Conservation (phyloP, 2,329 filamentous ascomycete genomes). For the Phoma sp. region DNA sequence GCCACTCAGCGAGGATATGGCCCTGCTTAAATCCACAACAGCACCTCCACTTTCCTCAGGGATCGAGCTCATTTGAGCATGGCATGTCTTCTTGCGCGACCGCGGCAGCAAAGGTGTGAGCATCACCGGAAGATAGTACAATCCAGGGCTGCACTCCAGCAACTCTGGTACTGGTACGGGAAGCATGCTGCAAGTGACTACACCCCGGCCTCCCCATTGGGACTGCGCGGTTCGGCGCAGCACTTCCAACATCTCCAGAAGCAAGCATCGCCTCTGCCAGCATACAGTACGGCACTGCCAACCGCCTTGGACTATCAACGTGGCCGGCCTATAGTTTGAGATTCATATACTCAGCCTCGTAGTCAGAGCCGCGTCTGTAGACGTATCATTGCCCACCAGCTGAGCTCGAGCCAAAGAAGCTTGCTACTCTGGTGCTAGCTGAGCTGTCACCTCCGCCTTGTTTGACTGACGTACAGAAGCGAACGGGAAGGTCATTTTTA, state of each 20-base stretch:
- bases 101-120: slow-evolving; percentile 23
- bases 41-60: slow-evolving; percentile 9
- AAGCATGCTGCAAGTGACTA: slow-evolving; percentile 12
- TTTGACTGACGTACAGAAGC: slow-evolving; percentile 40
- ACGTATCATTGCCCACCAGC: slow-evolving; percentile 22
- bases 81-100: slow-evolving; percentile 22
- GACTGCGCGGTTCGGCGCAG: slow-evolving; percentile 6
- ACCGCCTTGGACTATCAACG: slow-evolving; percentile 22
- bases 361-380: slow-evolving; percentile 1
- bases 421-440: slow-evolving; percentile 39
- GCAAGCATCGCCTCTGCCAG: slow-evolving; percentile 22
- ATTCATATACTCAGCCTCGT: slow-evolving; percentile 29
- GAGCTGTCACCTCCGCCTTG: slow-evolving; percentile 38
- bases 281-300: slow-evolving; percentile 26
- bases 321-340: slow-evolving; percentile 30
- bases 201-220: neutral
- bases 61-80: slow-evolving; percentile 24
- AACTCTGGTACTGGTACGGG: slow-evolving; percentile 28
- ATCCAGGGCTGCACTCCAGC: slow-evolving; percentile 9
- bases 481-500: slow-evolving; percentile 38
- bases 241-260: slow-evolving; percentile 6
- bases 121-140: slow-evolving; percentile 19
- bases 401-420: slow-evolving; percentile 21
- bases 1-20: slow-evolving; percentile 3
- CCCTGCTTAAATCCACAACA: slow-evolving; percentile 28